Evolutionary conservation across 2,329 filamentous ascomycete genomes (phyloP), one percentile per base, ranked within the genome.

Genomic region (Sordariomycetes sp.): DNA sequence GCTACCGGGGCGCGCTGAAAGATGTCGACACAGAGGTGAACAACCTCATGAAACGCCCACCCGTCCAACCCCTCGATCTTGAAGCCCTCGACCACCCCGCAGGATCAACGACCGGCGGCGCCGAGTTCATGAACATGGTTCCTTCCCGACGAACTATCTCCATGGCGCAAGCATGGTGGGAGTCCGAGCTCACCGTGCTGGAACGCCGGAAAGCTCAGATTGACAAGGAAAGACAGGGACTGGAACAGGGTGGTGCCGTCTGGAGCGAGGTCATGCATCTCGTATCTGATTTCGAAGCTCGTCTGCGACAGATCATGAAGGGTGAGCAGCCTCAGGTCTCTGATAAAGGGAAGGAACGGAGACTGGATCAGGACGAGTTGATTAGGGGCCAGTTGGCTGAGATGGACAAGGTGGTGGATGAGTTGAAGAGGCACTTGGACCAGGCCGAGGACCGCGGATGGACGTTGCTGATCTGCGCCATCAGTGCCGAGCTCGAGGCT

Each of bases 391-490:
- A 77, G 36, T 56, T 82, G 14, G 49, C 46, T 5, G 65, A 70
- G 39, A 79, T 87, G 67, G 61, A 68, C 19, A 49, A 48, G 4
- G 69, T 79, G 5, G 67, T 80, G 10, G 44, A 47, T 1, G 66
- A 69, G 3, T 55, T 90, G 4, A 67, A 77, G 34, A 55, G 63
- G 12, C 66, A 69, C 15, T 47, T 78, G 18, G 58, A 64, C 2
- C 49, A 68, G 3, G 79, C 79, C 0, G 73, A 82, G 39, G 58
- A 64, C 2, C 72, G 72, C 37, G 67, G 70, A 12, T 90, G 84
- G 83, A 87, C 81, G 37, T 58, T 88, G 12, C 63, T 90, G 14
- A 77, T 87, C 5, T 83, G 75, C 33, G 82, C 82, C 9, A 76
- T 90, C 21, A 81, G 82, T 1, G 83, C 84, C 1, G 84, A 86